Evolutionary conservation across 495 filamentous ascomycete species (phyloP).

Genomic region (Thozetella sp.): DNA sequence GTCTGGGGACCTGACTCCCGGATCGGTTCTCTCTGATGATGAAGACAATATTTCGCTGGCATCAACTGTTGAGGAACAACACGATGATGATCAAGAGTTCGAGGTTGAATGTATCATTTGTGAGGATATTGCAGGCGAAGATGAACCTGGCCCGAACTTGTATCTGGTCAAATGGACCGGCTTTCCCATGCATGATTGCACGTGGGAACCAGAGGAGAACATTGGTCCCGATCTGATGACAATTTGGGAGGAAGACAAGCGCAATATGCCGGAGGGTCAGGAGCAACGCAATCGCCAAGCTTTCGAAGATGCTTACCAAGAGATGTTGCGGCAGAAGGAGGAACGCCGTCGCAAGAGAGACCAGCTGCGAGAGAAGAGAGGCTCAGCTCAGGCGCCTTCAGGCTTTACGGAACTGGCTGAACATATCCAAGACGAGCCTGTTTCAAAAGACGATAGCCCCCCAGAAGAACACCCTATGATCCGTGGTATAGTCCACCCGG

Average conservation of each 20-base stretch:
- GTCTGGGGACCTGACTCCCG: neutral
- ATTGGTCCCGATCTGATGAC: constrained; percentile 49
- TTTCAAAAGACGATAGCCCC: neutral
- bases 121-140: constrained; percentile 36
- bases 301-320: constrained; percentile 36
- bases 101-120: constrained; percentile 53
- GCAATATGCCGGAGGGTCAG: constrained; percentile 39
- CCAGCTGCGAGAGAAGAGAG: constrained; percentile 40
- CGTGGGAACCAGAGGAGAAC: constrained; percentile 65
- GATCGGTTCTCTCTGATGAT: constrained; percentile 23
- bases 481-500: neutral
- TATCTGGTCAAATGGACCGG: constrained; percentile 71
- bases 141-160: constrained; percentile 20
- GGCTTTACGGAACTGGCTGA: constrained; percentile 5
- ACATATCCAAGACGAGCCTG: constrained; percentile 1
- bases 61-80: constrained; percentile 50
- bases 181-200: constrained; percentile 58
- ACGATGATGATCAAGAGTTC: constrained; percentile 43
- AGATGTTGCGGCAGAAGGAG: constrained; percentile 22
- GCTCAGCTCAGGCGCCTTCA: constrained; percentile 24
- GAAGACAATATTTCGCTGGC: constrained; percentile 64
- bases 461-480: neutral
- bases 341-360: constrained; percentile 50
- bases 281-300: constrained; percentile 38
- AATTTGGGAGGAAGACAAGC: constrained; percentile 57